Base-by-base conservation (phyloP, 805 yeast genomes). In the Brettanomyces anomalus region DNA sequence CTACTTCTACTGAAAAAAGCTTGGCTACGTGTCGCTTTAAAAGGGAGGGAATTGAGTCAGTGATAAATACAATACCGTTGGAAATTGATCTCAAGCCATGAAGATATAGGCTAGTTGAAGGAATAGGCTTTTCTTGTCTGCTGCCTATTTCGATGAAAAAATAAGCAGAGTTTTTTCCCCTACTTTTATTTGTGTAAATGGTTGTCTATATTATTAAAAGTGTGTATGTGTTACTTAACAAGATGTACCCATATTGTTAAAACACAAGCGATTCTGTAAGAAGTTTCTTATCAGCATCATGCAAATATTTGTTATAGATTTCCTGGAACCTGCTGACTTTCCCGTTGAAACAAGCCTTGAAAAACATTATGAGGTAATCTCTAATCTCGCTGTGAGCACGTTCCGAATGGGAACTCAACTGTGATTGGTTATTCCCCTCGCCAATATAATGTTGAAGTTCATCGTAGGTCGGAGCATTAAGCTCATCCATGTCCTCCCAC, bases 401-500 rank as follows among this genome's bases (percentile, higher is more conserved):
- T n/a, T 50, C 51, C 15, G 44, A 46, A 10, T 28, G 30, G 17
- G 15, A 14, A 10, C 8, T 14, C 17, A 16, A 36, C 3, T 15
- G 10, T 6, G 16, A 14, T 10, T 44, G 55, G 13, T 49, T 50
- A 3, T 51, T 55, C 18, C 65, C 69, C 39, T 66, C 72, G 2
- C 68, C 67, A 5, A 77, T 74, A 49, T 75, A 83, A 4, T 75
- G 69, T 51, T 76, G 72, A 42, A 84, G 57, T 46, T 79, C 80
- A 19, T 79, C 84, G 54, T 70, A 81, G 39, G 76, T 74, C 3
- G 84, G 76, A 2, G 70, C 75, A 1, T 80, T 84, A 36, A 76
- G 64, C 40, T 78, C 85, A 14, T 81, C 87, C 46, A 81, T 65
- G 51, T 83, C 93, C 52, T 85, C 93, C 89, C 93, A 83, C 1